phyloP scores from a whole-genome alignment of 768 basidiomycete genomes.

The Tylopilus intermedius region DNA sequence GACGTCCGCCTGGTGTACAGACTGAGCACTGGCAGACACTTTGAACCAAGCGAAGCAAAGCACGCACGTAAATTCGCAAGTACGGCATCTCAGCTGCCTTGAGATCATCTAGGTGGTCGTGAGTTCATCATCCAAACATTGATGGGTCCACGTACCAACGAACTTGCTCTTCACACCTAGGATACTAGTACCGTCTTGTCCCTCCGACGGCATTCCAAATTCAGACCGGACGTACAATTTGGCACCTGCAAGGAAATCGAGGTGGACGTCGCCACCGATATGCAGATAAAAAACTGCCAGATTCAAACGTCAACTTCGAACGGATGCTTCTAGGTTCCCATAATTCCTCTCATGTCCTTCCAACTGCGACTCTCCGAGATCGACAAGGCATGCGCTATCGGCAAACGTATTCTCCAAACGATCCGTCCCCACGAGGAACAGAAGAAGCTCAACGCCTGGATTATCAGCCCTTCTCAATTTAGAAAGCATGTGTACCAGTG shows the following conservation, averaged over 20 bases:
- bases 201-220: constrained; percentile 19
- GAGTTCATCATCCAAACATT: not conserved
- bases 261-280: constrained; percentile 78
- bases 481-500: constrained; percentile 91
- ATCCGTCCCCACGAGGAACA: constrained; percentile 96
- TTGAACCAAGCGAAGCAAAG: not conserved
- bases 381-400: constrained; percentile 89
- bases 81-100: constrained; percentile 14
- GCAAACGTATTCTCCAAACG: constrained; percentile 72
- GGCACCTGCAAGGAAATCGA: constrained; percentile 59
- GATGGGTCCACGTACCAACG: constrained; percentile 3
- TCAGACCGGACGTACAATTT: constrained; percentile 31
- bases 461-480: constrained; percentile 91
- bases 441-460: constrained; percentile 96
- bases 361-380: constrained; percentile 94
- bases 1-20: constrained; percentile 9
- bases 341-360: constrained; percentile 98
- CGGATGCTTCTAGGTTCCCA: constrained; percentile 88
- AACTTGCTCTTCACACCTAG: constrained; percentile 18
- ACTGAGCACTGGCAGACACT: not conserved
- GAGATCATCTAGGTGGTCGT: constrained; percentile 8
- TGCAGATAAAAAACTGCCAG: constrained; percentile 81
- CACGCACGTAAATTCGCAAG: constrained; percentile 21
- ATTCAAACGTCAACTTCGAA: constrained; percentile 94
- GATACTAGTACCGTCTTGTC: constrained; percentile 18